Percentiles rank a stretch among this genome's conserved stretches.
These are phyloP conservation scores for Symbiotaphrina buchneri DNA, from an alignment of 495 filamentous ascomycete genomes.

Conservation along the genomic window DNA sequence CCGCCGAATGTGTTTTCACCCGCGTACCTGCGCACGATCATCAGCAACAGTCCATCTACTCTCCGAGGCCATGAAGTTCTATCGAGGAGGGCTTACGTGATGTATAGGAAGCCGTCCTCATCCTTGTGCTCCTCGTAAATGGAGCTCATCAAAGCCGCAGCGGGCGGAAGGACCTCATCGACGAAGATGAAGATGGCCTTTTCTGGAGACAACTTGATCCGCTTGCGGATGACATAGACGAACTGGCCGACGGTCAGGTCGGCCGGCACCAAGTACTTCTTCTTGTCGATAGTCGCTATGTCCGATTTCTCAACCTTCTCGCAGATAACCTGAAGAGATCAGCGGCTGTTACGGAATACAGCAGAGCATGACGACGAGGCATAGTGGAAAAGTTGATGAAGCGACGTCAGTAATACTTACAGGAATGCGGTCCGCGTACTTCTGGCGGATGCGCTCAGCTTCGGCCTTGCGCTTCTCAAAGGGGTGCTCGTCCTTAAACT, in stretches of 20 bases:
- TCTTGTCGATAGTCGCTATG: constrained; percentile 99
- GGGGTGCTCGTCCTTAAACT: constrained; percentile 99
- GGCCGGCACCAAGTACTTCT: constrained; percentile 97
- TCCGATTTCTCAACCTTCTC: constrained; percentile 99
- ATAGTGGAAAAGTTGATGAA: constrained; percentile 1
- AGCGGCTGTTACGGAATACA: constrained; percentile 2
- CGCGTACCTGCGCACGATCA: constrained; percentile 60
- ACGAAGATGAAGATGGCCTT: constrained; percentile 99
- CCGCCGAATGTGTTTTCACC: constrained; percentile 98
- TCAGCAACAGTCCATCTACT: constrained; percentile 5
- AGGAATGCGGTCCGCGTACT: constrained; percentile 95
- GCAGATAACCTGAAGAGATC: constrained; percentile 64
- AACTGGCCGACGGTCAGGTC: constrained; percentile 99
- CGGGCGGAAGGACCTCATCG: constrained; percentile 91
- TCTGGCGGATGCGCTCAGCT: constrained; percentile 96
- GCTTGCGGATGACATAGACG: constrained; percentile 99
- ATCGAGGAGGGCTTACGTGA: constrained; percentile 27
- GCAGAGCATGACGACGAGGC: not conserved
- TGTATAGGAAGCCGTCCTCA: constrained; percentile 39
- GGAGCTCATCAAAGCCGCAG: constrained; percentile 93
- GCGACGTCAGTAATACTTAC: constrained; percentile 30
- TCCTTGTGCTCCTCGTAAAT: constrained; percentile 63
- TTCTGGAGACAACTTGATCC: constrained; percentile 98
- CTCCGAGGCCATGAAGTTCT: not conserved
- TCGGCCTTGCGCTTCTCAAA: constrained; percentile 99